Evolutionary conservation across 176 grass and related monocot species (phyloP), one percentile per base, ranked within the genome.

Genomic region (maize (Zea mays)): DNA sequence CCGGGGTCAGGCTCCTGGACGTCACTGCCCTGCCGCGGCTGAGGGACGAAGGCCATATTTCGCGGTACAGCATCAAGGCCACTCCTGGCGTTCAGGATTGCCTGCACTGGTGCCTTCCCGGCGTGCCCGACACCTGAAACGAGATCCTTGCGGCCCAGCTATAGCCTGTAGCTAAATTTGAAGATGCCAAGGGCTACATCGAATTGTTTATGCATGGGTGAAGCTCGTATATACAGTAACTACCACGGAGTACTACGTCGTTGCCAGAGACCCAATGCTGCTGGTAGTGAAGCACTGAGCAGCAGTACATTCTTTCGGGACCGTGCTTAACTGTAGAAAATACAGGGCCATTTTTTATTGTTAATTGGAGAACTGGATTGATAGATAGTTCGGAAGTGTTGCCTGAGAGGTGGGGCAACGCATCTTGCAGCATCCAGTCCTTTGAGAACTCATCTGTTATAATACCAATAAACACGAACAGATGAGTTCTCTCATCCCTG

Each of bases 101-200:
- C 84, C 43, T 97, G 86, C 93, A 97, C 78, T 97, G 90, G 93
- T 97, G 93, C 75, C 86, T 93, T 59, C 93, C 90, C 1, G 93
- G 93, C 47, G 85, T 97, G 37, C 90, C 93, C 16, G 93, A 97
- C 85, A 72, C 90, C 61, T 97, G 93, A 90, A 97, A 97, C 74
- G 90, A 93, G 73, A 85, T 97, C 41, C 86, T 97, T 47, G 88
- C 93, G 6, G 84, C 86, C 46, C 93, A 91, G 60, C 51, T 97
- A 65, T 97, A 93, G 68, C 35, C 38, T 44, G 41, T 81, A 62
- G 51, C 41, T 64, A 21, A 10, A 77, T 72, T n/a, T n/a, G n/a
- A n/a, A n/a, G n/a, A 33, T 1, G 43, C 17, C 3, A 35, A 15
- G n/a, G 43, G 13, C 34, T 19, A 69, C 36, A 6, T 67, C 36